Conservation (phyloP, 345 rosid species). For the Linum lewisii region DNA sequence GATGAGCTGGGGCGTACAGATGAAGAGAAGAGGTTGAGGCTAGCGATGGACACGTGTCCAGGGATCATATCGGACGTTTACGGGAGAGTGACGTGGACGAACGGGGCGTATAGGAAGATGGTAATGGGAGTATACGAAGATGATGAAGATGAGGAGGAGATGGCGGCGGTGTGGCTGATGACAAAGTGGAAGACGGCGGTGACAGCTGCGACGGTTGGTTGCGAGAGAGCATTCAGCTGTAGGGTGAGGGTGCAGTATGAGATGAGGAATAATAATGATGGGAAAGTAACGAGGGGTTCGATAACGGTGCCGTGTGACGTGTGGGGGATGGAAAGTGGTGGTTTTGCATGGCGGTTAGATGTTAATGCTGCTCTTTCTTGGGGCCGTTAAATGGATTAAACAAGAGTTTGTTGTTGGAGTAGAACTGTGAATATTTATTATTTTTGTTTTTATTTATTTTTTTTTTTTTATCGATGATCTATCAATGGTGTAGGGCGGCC, state of each 20-base stretch:
- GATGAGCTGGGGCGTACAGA: conserved; percentile 50
- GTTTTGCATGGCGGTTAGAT: conserved; percentile 86
- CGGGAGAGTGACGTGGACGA: conserved; percentile 69
- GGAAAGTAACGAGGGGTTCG: conserved; percentile 38
- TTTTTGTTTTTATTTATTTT: too few relatives aligned
- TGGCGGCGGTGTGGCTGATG: conserved; percentile 49
- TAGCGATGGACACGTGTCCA: conserved; percentile 70
- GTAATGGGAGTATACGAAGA: conserved; percentile 44
- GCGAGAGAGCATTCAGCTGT: conserved; percentile 57
- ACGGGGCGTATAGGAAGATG: conserved; percentile 53
- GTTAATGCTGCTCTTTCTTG: conserved; percentile 60
- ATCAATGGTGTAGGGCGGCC: too few relatives aligned
- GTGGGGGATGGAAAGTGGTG: conserved; percentile 72
- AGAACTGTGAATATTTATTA: too few relatives aligned
- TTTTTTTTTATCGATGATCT: too few relatives aligned
- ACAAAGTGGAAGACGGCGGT: conserved; percentile 37
- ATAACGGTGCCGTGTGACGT: conserved; percentile 72
- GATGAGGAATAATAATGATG: conserved; percentile 29
- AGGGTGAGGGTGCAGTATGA: conserved; percentile 51
- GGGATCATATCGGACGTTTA: conserved; percentile 58
- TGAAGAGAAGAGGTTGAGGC: conserved; percentile 38
- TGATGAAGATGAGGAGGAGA: conserved; percentile 10
- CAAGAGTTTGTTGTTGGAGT: too few relatives aligned
- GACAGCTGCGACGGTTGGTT: conserved; percentile 16
- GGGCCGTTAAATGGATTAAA: too few relatives aligned